Conservation (phyloP, 140 eudicot species). For the Erigeron philadelphicus region DNA sequence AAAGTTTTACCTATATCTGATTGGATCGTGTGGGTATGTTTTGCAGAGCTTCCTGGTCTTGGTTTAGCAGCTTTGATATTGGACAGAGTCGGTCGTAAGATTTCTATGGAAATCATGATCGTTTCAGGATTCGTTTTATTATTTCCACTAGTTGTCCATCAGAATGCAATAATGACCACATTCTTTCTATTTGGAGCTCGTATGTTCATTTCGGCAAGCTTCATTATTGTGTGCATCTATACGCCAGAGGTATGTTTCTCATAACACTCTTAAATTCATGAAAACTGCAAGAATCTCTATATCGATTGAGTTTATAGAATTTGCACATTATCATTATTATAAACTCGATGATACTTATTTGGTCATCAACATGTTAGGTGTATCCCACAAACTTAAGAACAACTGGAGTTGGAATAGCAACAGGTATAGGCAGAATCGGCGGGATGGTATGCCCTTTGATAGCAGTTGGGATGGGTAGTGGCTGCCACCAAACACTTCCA, state of each 20-base stretch:
- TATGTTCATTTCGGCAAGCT: constrained; percentile 67
- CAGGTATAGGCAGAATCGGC: constrained; percentile 75
- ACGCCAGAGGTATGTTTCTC: constrained; percentile 63
- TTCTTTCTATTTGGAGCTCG: constrained; percentile 73
- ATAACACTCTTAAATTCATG: neutral
- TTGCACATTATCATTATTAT: too few species aligned
- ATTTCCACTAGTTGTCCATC: constrained; percentile 56
- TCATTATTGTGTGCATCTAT: constrained; percentile 60
- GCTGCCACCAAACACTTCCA: constrained; percentile 65
- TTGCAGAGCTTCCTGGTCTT: constrained; percentile 82
- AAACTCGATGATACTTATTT: too few species aligned
- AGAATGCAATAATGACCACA: constrained; percentile 44
- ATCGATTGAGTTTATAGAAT: too few species aligned
- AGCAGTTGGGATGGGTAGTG: constrained; percentile 60
- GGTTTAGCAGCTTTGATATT: constrained; percentile 55
- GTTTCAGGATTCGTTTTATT: constrained; percentile 45
- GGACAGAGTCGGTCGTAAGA: constrained; percentile 79
- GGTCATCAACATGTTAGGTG: constrained; percentile 32
- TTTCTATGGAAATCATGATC: constrained; percentile 64
- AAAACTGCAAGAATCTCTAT: neutral
- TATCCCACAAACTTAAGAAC: constrained; percentile 81
- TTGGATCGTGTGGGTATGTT: neutral
- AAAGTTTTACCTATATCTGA: constrained; percentile 4
- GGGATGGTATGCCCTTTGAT: constrained; percentile 87
- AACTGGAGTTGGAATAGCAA: constrained; percentile 80